Conservation (phyloP, 2,329 filamentous ascomycete species). For the Colletotrichum sojae region DNA sequence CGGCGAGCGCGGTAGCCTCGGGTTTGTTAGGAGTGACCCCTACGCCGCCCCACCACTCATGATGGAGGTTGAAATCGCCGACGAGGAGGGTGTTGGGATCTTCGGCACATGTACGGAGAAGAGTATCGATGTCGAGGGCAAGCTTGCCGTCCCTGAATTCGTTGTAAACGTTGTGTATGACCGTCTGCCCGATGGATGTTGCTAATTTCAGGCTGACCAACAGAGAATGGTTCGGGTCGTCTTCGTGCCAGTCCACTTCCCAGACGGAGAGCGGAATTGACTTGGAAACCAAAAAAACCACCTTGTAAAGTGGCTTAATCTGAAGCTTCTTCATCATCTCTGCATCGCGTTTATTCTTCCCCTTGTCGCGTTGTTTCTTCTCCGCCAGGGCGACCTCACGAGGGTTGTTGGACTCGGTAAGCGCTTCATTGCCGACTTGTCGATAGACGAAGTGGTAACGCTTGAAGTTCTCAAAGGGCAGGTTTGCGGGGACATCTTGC, state of each 20-base stretch:
- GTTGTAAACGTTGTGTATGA: conserved; percentile 5
- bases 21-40: neutral
- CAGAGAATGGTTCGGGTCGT: neutral
- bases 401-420: too few relatives aligned
- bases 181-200: neutral
- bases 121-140: neutral
- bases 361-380: too few relatives aligned
- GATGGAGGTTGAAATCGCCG: neutral
- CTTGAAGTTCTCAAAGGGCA: too few relatives aligned
- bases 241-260: neutral
- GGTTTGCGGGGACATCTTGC: too few relatives aligned
- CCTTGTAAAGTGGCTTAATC: neutral
- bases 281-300: conserved; percentile 3
- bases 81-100: neutral
- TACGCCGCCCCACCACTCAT: neutral
- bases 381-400: too few relatives aligned
- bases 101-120: neutral
- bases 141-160: neutral
- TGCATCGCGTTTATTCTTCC: too few relatives aligned
- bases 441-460: too few relatives aligned
- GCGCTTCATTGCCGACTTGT: too few relatives aligned
- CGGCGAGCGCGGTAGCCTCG: neutral
- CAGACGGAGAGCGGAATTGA: neutral
- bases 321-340: neutral
- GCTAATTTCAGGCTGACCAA: neutral